Base-by-base conservation (phyloP, 768 basidiomycete genomes). In the Trametes cinnabarina region DNA sequence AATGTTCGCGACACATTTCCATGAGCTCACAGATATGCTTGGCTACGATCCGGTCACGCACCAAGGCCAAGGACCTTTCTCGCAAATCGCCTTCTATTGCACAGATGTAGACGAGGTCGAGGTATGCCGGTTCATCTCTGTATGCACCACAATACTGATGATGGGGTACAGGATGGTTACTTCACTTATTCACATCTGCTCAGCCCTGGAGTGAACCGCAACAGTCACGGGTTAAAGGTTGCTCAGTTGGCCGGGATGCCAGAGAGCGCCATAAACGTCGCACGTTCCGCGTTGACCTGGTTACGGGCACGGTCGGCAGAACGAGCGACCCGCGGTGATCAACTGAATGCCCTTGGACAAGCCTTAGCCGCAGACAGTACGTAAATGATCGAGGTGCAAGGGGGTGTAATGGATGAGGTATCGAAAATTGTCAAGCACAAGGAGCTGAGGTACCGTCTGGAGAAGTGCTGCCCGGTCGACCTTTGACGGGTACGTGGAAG, bases 1-100 rank as follows among this genome's bases (percentile, higher is more conserved):
- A n/a, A 76, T 99, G 28, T 99, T 98, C 68, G 96, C 96, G 7
- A 99, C 96, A n/a, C 96, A 99, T 73, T 98, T 97, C 68, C 95
- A 98, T 70, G 94, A 98, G 68, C 74, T 98, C 20, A 86, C 90
- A 1, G 85, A 90, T 58, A 85, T 98, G 82, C 76, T 98, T 19
- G 85, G 87, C 0, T 69, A 79, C 22, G 71, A 76, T 55, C 40
- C 60, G n/a, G 30, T 15, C 12, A 35, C 26, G 6, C 67, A 76
- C 50, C 69, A 61, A 47, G 80, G 79, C 7, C 62, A 69, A 52
- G 82, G 79, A 12, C 63, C 77, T 10, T 90, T 89, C 73, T 61
- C 71, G 6, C 81, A 80, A 7, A 82, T 96, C 22, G 81, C 81
- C 4, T 98, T 96, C 73, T 95, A 86, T 77, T 96, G 92, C 70